Conservation (phyloP, 2,329 filamentous ascomycete genomes). For the Beauveria medogensis region DNA sequence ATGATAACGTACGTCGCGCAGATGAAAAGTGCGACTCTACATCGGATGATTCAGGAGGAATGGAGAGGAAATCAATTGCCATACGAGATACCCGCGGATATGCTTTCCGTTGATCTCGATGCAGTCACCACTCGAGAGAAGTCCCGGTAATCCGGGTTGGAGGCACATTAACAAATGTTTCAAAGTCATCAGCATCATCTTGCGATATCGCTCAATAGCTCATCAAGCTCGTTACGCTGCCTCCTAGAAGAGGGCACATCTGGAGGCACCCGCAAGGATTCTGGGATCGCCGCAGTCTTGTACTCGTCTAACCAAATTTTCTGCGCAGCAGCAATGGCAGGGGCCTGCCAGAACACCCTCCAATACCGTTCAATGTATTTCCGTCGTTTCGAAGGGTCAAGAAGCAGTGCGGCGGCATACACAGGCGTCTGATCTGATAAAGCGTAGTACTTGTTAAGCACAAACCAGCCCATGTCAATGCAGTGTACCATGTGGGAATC, state of each 20-base stretch:
- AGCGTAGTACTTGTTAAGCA: conserved; percentile 13
- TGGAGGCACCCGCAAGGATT: background rate
- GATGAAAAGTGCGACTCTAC: no score
- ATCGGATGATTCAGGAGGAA: no score
- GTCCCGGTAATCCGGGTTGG: background rate
- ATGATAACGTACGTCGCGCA: no score
- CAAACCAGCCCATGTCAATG: conserved; percentile 14
- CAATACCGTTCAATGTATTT: no score
- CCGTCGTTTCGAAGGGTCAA: no score
- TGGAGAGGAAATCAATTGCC: no score
- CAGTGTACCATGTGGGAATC: conserved; percentile 6
- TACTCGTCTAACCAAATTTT: background rate
- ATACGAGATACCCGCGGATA: no score
- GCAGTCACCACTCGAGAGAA: no score
- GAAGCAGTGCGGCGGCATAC: conserved; percentile 11
- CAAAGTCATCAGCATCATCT: conserved; percentile 3
- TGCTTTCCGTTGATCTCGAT: no score
- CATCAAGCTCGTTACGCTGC: background rate
- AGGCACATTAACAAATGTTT: background rate
- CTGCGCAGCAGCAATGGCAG: conserved; percentile 8
- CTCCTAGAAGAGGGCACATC: background rate
- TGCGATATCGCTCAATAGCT: conserved; percentile 3
- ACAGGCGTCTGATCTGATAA: conserved; percentile 9
- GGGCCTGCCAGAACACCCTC: no score
- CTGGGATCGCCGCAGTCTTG: background rate